These are phyloP conservation scores for Melampsora medusae DNA, from an alignment of 1,284 basidiomycete genomes.

Conservation along the genomic window DNA sequence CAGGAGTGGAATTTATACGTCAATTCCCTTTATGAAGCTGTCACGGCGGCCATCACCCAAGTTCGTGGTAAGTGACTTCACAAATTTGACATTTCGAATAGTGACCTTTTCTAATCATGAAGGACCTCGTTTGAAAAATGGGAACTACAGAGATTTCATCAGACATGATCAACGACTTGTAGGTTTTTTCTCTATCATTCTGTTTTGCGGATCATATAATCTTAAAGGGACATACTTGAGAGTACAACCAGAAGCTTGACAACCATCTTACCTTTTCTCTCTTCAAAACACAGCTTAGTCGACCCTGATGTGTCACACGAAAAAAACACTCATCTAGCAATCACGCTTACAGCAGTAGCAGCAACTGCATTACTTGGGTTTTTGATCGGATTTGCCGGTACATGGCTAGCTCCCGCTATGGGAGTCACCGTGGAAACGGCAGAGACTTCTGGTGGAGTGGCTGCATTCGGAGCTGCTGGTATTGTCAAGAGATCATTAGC, in stretches of 20 bases:
- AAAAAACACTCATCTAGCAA: slow-evolving; percentile 12
- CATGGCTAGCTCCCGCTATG: slow-evolving; percentile 9
- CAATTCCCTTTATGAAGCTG: slow-evolving; percentile 25
- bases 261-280: too few species aligned
- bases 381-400: neutral
- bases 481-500: slow-evolving; percentile 8
- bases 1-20: slow-evolving; percentile 43
- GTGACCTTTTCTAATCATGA: neutral
- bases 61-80: slow-evolving; percentile 21
- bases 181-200: neutral
- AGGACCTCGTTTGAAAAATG: neutral
- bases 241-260: too few species aligned
- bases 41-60: slow-evolving; percentile 18
- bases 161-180: slow-evolving; percentile 36
- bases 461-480: slow-evolving; percentile 2
- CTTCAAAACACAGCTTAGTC: too few species aligned
- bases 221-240: too few species aligned
- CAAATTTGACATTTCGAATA: neutral
- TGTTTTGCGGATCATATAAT: too few species aligned
- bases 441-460: neutral
- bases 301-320: too few species aligned
- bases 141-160: slow-evolving; percentile 16
- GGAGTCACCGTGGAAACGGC: neutral
- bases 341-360: slow-evolving; percentile 6
- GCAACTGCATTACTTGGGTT: slow-evolving; percentile 8